Percentiles rank a stretch among this genome's conserved stretches.
phyloP scores from a whole-genome alignment of 148 eudicot genomes.

The Rhododendron vialii region DNA sequence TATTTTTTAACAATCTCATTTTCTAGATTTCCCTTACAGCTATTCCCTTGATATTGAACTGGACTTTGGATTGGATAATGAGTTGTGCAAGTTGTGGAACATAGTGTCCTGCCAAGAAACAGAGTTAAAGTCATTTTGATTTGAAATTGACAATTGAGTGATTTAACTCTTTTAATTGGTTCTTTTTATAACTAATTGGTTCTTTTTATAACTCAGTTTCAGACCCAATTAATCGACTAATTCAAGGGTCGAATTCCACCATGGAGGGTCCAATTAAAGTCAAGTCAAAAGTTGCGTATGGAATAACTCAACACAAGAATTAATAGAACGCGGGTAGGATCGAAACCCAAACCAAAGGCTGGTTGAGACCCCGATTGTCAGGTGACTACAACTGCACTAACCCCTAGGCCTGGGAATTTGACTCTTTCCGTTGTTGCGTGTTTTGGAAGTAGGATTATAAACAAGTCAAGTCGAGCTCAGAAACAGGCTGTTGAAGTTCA shows the following conservation, averaged over 20 bases:
- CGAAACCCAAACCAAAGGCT: no score
- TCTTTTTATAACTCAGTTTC: background rate
- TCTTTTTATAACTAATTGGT: background rate
- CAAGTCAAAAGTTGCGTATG: background rate
- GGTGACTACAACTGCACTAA: background rate
- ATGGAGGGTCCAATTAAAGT: background rate
- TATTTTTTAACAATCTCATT: background rate
- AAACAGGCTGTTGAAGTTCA: background rate
- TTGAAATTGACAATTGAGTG: background rate
- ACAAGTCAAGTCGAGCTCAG: background rate
- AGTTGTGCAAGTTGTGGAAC: conserved; percentile 74
- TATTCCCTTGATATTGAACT: conserved; percentile 68
- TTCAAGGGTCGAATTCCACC: background rate
- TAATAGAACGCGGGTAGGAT: background rate
- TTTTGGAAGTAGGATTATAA: no score
- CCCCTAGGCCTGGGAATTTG: background rate
- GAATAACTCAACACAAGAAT: background rate
- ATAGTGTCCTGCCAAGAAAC: conserved; percentile 65
- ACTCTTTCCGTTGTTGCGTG: background rate
- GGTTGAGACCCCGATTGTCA: no score
- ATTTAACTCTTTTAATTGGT: background rate
- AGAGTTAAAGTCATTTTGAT: background rate
- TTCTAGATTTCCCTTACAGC: conserved; percentile 45
- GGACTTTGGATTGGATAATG: conserved; percentile 36
- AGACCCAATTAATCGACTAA: background rate